These are phyloP conservation scores for Blastocystis sp. DNA, from an alignment of 352 stramenopile genomes.

Conservation along the genomic window DNA sequence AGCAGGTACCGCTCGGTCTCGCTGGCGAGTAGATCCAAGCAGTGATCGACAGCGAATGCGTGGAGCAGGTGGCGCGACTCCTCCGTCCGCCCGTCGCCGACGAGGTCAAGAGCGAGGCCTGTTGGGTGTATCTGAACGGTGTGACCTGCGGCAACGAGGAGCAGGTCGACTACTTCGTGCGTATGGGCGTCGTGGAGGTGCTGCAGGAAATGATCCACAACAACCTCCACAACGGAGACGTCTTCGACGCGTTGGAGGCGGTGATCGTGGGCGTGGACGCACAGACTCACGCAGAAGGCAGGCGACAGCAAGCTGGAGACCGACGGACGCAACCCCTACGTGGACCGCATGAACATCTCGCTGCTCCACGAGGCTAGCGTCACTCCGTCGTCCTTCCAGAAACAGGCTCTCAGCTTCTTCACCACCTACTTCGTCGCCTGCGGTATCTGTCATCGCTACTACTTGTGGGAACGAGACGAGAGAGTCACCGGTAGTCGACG, in stretches of 20 bases:
- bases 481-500: not conserved
- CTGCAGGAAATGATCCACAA: slow-evolving; percentile 79
- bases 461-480: slow-evolving; percentile 80
- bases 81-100: slow-evolving; percentile 71
- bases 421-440: slow-evolving; percentile 92
- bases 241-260: not conserved
- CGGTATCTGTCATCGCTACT: slow-evolving; percentile 83
- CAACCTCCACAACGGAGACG: not conserved
- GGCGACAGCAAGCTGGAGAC: not conserved
- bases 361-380: slow-evolving; percentile 71
- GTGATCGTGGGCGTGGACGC: not conserved
- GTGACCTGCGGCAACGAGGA: slow-evolving; percentile 89
- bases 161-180: slow-evolving; percentile 76
- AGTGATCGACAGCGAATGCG: slow-evolving; percentile 29
- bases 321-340: slow-evolving; percentile 64
- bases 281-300: not conserved
- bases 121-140: slow-evolving; percentile 93
- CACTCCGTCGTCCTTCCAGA: slow-evolving; percentile 77
- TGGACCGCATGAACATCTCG: slow-evolving; percentile 73
- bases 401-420: slow-evolving; percentile 87
- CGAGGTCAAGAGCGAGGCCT: slow-evolving; percentile 90
- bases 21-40: slow-evolving; percentile 78
- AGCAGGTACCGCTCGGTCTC: slow-evolving; percentile 87
- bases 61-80: not conserved
- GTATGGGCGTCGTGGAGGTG: slow-evolving; percentile 70